These are phyloP conservation scores for Hyaloscypha finlandica DNA, from an alignment of 495 filamentous ascomycete species.

Conservation along the genomic window DNA sequence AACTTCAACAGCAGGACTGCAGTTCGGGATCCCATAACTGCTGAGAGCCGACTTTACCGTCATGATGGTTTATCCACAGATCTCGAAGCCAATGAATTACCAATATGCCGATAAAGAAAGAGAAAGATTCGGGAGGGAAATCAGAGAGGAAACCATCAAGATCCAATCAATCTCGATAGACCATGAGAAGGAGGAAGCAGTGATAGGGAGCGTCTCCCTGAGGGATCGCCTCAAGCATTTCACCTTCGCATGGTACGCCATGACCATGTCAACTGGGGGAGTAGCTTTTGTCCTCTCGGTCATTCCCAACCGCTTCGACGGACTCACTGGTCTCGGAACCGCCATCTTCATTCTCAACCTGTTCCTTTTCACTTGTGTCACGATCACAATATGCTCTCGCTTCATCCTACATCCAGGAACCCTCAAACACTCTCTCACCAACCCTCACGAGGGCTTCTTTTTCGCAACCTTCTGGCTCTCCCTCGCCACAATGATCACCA, in stretches of 20 bases:
- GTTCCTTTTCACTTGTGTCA: conserved; percentile 56
- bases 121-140: conserved; percentile 3
- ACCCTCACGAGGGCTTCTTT: conserved; percentile 67
- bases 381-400: conserved; percentile 45
- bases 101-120: neutral
- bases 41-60: neutral
- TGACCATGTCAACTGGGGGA: conserved; percentile 64
- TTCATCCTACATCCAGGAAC: conserved; percentile 56
- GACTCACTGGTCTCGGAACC: conserved; percentile 59
- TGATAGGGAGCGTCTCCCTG: conserved; percentile 23
- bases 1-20: conserved; percentile 21
- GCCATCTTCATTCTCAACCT: conserved; percentile 65
- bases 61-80: conserved; percentile 5
- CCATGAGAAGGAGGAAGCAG: conserved; percentile 8
- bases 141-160: conserved; percentile 11
- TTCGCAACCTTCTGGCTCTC: conserved; percentile 68
- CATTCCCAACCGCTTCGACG: conserved; percentile 59
- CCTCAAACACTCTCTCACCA: conserved; percentile 56
- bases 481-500: conserved; percentile 61
- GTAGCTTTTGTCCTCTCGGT: conserved; percentile 60
- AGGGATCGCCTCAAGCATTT: conserved; percentile 60
- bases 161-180: conserved; percentile 9
- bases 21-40: neutral
- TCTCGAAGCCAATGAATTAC: conserved; percentile 4
- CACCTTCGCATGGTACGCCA: conserved; percentile 69